Conservation (phyloP, 495 filamentous ascomycete species). For the Lentithecium fluviatile region DNA sequence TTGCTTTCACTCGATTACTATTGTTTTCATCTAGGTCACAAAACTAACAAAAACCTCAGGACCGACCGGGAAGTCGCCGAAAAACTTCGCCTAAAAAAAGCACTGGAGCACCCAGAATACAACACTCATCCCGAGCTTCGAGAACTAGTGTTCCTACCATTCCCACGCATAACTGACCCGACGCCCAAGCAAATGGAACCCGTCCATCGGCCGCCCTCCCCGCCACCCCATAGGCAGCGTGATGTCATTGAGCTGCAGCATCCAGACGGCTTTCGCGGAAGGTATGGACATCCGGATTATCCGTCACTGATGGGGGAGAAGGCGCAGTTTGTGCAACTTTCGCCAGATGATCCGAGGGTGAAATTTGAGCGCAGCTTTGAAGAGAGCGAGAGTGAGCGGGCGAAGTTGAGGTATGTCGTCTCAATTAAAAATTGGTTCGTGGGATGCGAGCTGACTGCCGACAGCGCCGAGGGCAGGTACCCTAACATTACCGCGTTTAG, state of each 20-base stretch:
- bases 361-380: conserved; percentile 23
- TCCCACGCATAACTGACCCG: background rate
- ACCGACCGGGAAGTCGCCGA: too few species aligned
- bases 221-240: background rate
- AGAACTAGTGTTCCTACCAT: too few species aligned
- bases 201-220: background rate
- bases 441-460: background rate
- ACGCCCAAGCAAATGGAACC: background rate
- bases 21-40: too few species aligned
- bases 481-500: conserved; percentile 19
- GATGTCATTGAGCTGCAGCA: conserved; percentile 22
- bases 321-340: conserved; percentile 9
- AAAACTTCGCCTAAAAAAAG: too few species aligned
- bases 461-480: conserved; percentile 20
- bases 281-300: conserved; percentile 30
- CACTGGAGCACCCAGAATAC: too few species aligned
- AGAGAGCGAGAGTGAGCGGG: conserved; percentile 18
- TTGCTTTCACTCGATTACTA: too few species aligned
- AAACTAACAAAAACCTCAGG: too few species aligned
- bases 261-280: conserved; percentile 21
- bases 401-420: conserved; percentile 9
- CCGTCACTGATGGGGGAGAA: conserved; percentile 5
- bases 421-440: background rate
- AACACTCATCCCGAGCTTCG: too few species aligned
- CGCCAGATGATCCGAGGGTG: conserved; percentile 10